Evolutionary conservation across 768 basidiomycete species (phyloP).

Genomic region (Tylopilus vinaceipallidus): DNA sequence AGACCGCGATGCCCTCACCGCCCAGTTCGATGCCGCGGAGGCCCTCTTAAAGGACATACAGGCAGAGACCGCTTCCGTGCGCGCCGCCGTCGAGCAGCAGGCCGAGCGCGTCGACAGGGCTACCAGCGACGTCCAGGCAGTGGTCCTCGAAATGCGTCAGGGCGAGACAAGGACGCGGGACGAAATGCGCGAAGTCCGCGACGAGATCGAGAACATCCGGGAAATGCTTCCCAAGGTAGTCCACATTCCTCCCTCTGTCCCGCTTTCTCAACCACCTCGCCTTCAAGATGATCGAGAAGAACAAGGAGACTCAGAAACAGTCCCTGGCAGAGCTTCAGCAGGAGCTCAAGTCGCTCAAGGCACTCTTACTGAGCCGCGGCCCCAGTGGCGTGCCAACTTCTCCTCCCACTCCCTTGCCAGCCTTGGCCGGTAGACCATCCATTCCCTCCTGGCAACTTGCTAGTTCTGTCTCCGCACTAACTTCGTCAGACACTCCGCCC

Average conservation of each 20-base stretch:
- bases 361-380: slow-evolving; percentile 76
- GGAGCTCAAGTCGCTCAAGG: slow-evolving; percentile 92
- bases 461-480: slow-evolving; percentile 28
- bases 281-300: slow-evolving; percentile 89
- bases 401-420: slow-evolving; percentile 49
- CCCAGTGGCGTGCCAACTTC: slow-evolving; percentile 45
- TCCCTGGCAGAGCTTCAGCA: slow-evolving; percentile 87
- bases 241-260: not conserved
- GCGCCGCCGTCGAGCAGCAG: slow-evolving; percentile 73
- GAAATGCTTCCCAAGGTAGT: slow-evolving; percentile 92
- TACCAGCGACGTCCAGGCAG: slow-evolving; percentile 67
- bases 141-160: slow-evolving; percentile 72
- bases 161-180: slow-evolving; percentile 77
- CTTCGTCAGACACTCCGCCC: slow-evolving; percentile 10
- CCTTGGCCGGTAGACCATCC: slow-evolving; percentile 56
- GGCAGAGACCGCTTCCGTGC: slow-evolving; percentile 69
- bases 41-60: slow-evolving; percentile 79
- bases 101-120: slow-evolving; percentile 68
- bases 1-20: slow-evolving; percentile 78
- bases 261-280: not conserved
- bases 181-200: slow-evolving; percentile 88
- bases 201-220: slow-evolving; percentile 85
- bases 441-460: slow-evolving; percentile 94
- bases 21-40: slow-evolving; percentile 89
- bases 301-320: slow-evolving; percentile 79